Percentiles rank a stretch among this genome's conserved stretches.
Evolutionary conservation across 495 filamentous ascomycete genomes (phyloP).

Genomic region (Viridothelium virens): DNA sequence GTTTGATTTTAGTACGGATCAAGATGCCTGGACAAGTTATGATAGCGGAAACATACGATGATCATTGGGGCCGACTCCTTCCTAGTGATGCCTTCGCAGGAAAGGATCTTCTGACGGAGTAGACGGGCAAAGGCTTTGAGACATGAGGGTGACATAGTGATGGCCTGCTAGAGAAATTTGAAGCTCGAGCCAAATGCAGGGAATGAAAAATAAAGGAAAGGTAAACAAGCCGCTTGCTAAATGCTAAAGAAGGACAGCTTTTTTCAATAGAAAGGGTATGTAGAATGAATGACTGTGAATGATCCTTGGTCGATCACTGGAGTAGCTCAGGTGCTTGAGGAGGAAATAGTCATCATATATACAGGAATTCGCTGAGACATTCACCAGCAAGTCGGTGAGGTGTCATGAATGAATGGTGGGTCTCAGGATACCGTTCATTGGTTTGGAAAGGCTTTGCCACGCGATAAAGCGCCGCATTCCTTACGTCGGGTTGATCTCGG

Average conservation of each 20-base stretch:
- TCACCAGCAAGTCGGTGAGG: not conserved
- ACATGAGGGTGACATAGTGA: slow-evolving; percentile 6
- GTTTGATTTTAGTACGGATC: not conserved
- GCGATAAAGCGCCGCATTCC: slow-evolving; percentile 22
- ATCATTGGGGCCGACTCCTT: slow-evolving; percentile 11
- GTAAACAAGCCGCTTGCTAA: slow-evolving; percentile 6
- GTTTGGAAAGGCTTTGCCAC: slow-evolving; percentile 21
- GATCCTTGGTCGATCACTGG: not conserved
- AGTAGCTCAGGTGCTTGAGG: not conserved
- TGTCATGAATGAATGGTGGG: slow-evolving; percentile 1
- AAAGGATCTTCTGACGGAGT: slow-evolving; percentile 8
- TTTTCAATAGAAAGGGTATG: not conserved
- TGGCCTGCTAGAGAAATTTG: slow-evolving; percentile 17
- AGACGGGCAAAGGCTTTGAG: slow-evolving; percentile 1
- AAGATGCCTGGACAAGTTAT: not conserved
- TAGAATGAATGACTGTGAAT: slow-evolving; percentile 2
- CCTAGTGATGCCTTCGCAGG: not conserved
- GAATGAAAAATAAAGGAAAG: not conserved
- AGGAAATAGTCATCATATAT: not conserved
- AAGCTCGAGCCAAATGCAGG: not conserved
- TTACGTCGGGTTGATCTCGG: slow-evolving; percentile 16
- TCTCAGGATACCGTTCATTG: not conserved
- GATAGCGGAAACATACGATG: slow-evolving; percentile 17
- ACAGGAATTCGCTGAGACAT: slow-evolving; percentile 5
- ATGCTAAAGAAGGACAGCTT: slow-evolving; percentile 5